Evolutionary conservation across 2,329 filamentous ascomycete genomes (phyloP).

Genomic region (Trematosphaeria pertusa): DNA sequence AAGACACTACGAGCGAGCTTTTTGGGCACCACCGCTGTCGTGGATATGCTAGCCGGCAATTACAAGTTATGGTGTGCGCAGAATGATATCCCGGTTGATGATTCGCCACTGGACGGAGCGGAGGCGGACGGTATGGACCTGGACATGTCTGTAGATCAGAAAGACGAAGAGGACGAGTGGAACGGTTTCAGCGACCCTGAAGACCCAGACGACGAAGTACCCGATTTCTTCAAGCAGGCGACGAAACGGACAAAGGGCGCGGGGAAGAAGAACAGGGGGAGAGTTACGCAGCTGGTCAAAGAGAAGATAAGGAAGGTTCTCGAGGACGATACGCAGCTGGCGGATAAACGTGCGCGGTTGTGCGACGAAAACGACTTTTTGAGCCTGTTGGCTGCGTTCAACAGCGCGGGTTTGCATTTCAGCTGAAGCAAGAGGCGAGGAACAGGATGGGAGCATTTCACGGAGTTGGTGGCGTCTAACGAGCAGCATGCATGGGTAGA

Average conservation of each 20-base stretch:
- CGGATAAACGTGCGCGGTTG: constrained; percentile 81
- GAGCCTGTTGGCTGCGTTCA: constrained; percentile 81
- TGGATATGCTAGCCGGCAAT: constrained; percentile 84
- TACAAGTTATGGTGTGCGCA: constrained; percentile 91
- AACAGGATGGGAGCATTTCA: constrained; percentile 17
- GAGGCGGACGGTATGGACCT: constrained; percentile 52
- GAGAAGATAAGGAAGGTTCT: constrained; percentile 87
- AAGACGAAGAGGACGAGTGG: constrained; percentile 55
- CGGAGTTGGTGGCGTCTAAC: constrained; percentile 25
- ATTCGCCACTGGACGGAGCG: constrained; percentile 49
- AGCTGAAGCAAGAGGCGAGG: background rate
- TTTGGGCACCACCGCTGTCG: constrained; percentile 78
- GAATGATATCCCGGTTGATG: constrained; percentile 80
- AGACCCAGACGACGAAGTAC: constrained; percentile 72
- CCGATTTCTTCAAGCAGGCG: constrained; percentile 81
- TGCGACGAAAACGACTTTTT: constrained; percentile 95
- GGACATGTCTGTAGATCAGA: constrained; percentile 56
- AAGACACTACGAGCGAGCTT: constrained; percentile 85
- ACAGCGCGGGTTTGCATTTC: constrained; percentile 92
- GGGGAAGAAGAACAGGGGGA: constrained; percentile 75
- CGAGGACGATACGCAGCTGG: constrained; percentile 78
- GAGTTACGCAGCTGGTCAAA: constrained; percentile 80
- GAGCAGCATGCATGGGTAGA: background rate
- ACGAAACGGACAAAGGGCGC: constrained; percentile 60
- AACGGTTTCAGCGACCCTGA: constrained; percentile 62